Evolutionary conservation across 331 rosid species (phyloP).

Genomic region (Rhamnella rubrinervis): DNA sequence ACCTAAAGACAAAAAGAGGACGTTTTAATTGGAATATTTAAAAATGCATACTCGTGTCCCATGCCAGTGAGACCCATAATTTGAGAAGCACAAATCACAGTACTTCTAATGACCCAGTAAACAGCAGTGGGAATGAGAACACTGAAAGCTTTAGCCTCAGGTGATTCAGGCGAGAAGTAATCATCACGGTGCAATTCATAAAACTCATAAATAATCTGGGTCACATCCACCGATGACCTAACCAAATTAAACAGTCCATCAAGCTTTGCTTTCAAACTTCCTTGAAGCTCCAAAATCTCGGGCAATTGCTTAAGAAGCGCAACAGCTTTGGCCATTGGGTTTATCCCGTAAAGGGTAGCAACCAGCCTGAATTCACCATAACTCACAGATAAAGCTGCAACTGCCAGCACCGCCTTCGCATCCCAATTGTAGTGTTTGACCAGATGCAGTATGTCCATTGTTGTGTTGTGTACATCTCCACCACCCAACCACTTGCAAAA

Average conservation of each 20-base stretch:
- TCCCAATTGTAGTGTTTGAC: conserved; percentile 65
- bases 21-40: background rate
- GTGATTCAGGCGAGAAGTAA: conserved; percentile 37
- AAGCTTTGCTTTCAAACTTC: conserved; percentile 36
- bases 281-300: conserved; percentile 33
- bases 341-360: conserved; percentile 41
- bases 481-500: conserved; percentile 42
- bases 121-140: conserved; percentile 58
- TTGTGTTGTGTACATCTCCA: conserved; percentile 53
- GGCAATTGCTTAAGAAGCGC: conserved; percentile 52
- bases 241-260: conserved; percentile 42
- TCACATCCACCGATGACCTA: conserved; percentile 47
- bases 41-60: conserved; percentile 44
- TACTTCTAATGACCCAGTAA: conserved; percentile 70
- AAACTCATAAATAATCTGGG: conserved; percentile 48
- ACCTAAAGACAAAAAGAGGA: background rate
- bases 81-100: conserved; percentile 50
- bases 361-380: conserved; percentile 60
- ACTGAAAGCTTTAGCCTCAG: conserved; percentile 23
- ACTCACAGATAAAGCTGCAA: conserved; percentile 57
- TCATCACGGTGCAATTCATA: conserved; percentile 47
- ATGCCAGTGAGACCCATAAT: conserved; percentile 48
- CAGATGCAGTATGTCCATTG: conserved; percentile 46
- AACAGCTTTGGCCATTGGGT: conserved; percentile 51
- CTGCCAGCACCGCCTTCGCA: conserved; percentile 56